Evolutionary conservation across 1,284 basidiomycete genomes (phyloP), one percentile per base, ranked within the genome.

Genomic region (Serendipita sp.): DNA sequence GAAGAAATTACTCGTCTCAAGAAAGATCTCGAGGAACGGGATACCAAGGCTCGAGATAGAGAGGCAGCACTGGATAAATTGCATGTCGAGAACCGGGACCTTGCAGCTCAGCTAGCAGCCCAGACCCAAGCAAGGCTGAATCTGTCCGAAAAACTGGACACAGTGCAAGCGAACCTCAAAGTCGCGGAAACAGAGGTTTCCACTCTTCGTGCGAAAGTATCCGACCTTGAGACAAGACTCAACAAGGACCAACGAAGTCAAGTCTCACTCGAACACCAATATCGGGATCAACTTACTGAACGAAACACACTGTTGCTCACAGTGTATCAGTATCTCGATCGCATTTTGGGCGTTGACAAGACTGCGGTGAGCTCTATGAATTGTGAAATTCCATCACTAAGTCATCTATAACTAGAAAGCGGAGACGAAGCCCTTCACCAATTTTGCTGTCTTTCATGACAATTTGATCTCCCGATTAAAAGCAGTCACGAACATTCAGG

Each of bases 281-380:
- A 88, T 68, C 81, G 92, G 38, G 88, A 93, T 72, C 93, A 96
- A 73, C 74, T 95, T 55, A 92, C 89, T 32, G 95, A 98, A 75
- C 79, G 93, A 64, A 95, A 94, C 72, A 93, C 91, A 26, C 78
- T 98, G 30, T 75, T 98, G 58, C 77, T 96, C 65, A 92, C 89
- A 13, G 91, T 97, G 35, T 96, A 93, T 74, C 91, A 95, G 73
- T 93, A 94, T 70, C 84, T 97, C 78, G 93, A 96, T 70, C 91
- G 90, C 76, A 91, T 97, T 67, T 77, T 96, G 5, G 93, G 91
- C 1, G 85, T 89, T 12, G 91, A 93, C 69, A 88, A 85, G 75
- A 85, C 84, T 0, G 83, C 85, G 60, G 91, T 93, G 68, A 69
- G 88, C 78, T 17, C 50, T 66, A n/a, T 29, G 45, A 44, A n/a